phyloP scores from a whole-genome alignment of 1,284 basidiomycete species.

The Rhodotorula sp. region DNA sequence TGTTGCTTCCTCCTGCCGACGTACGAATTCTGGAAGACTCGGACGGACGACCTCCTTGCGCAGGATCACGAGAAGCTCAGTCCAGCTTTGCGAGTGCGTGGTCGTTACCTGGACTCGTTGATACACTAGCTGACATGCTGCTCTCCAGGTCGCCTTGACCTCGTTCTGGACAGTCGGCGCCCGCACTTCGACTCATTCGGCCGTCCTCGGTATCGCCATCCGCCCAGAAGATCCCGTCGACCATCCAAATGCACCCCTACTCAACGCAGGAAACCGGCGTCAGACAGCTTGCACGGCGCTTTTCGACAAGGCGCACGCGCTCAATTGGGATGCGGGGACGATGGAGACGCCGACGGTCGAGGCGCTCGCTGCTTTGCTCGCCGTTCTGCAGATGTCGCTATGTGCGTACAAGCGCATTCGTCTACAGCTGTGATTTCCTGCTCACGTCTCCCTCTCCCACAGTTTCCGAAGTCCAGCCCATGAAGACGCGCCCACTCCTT shows the following conservation, averaged over 20 bases:
- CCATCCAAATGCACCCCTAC: conserved; percentile 12
- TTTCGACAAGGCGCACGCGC: conserved; percentile 1
- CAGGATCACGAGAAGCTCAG: not conserved
- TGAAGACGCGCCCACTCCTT: not conserved
- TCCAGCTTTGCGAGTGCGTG: not conserved
- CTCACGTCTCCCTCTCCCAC: not conserved
- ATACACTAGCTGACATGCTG: not conserved
- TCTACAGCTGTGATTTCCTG: not conserved
- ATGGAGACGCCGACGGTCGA: not conserved
- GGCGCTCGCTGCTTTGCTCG: conserved; percentile 20
- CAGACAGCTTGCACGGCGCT: conserved; percentile 27
- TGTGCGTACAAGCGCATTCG: not conserved
- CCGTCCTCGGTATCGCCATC: conserved; percentile 24
- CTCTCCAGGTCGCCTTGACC: conserved; percentile 14
- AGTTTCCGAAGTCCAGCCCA: not conserved
- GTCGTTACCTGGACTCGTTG: no score
- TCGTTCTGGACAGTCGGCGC: conserved; percentile 30
- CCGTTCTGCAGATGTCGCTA: conserved; percentile 17
- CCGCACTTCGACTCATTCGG: conserved; percentile 28
- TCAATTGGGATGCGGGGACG: conserved; percentile 9
- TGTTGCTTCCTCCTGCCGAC: conserved; percentile 28
- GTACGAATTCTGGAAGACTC: conserved; percentile 3
- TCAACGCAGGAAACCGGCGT: conserved; percentile 21
- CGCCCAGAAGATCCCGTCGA: conserved; percentile 1
- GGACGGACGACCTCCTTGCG: not conserved